Conservation (phyloP, 371 early-diverging fungal species). For the Basidiobolus meristosporus region DNA sequence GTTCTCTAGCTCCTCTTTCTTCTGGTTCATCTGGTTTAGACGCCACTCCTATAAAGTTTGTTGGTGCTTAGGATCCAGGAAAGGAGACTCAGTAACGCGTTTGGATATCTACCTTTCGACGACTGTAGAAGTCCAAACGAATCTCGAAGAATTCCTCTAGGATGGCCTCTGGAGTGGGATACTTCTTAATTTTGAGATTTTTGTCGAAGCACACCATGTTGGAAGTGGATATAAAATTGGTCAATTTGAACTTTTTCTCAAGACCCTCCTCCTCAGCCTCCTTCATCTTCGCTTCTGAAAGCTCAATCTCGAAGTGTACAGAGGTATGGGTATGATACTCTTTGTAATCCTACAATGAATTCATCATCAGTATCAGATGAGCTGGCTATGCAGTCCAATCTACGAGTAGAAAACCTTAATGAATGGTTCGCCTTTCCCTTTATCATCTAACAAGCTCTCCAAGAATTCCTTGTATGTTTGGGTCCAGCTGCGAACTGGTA, state of each 20-base stretch:
- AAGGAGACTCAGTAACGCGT: neutral
- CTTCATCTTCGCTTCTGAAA: conserved; percentile 45
- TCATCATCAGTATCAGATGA: too few species aligned
- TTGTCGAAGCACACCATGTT: conserved; percentile 98
- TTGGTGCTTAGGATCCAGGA: neutral
- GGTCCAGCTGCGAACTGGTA: conserved; percentile 94
- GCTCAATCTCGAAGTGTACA: conserved; percentile 67
- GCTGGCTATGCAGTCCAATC: too few species aligned
- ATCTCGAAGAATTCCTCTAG: conserved; percentile 84
- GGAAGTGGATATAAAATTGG: conserved; percentile 41
- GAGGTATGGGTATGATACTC: conserved; percentile 66
- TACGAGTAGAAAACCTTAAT: conserved; percentile 41
- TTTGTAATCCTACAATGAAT: conserved; percentile 57
- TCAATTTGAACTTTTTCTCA: conserved; percentile 70
- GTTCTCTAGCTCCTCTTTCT: conserved; percentile 69
- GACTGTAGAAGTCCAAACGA: conserved; percentile 74
- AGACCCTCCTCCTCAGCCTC: conserved; percentile 59
- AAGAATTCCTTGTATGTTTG: conserved; percentile 83
- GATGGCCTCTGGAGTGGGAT: conserved; percentile 64
- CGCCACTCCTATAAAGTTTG: conserved; percentile 28
- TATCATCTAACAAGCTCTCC: conserved; percentile 43
- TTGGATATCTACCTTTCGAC: conserved; percentile 64
- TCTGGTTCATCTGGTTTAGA: conserved; percentile 45
- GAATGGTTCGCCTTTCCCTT: conserved; percentile 30
- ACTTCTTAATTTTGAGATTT: conserved; percentile 78